Evolutionary conservation across 495 filamentous ascomycete species (phyloP).

Genomic region (Filosporella fistucella): DNA sequence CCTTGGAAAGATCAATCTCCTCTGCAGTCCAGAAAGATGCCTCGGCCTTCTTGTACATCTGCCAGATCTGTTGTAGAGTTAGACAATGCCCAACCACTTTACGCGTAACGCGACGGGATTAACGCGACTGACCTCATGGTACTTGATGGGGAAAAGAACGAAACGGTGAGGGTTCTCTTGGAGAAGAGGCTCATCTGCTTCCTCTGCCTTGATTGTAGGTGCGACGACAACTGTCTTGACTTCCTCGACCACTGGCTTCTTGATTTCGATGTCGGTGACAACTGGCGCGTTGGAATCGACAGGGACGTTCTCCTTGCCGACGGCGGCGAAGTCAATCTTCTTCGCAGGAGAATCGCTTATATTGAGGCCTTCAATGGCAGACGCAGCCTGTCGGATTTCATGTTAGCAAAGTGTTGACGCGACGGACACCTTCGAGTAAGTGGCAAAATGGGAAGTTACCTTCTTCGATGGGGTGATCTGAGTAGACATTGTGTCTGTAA

Average conservation of each 20-base stretch:
- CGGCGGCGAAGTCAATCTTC: slow-evolving; percentile 72
- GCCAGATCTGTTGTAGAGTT: slow-evolving; percentile 74
- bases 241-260: slow-evolving; percentile 49
- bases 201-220: slow-evolving; percentile 60
- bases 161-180: slow-evolving; percentile 96
- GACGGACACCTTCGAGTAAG: slow-evolving; percentile 26
- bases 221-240: slow-evolving; percentile 41
- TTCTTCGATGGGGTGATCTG: slow-evolving; percentile 84
- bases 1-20: slow-evolving; percentile 98
- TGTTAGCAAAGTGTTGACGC: slow-evolving; percentile 29
- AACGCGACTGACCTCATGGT: slow-evolving; percentile 83
- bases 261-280: slow-evolving; percentile 45
- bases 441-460: slow-evolving; percentile 51
- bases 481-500: slow-evolving; percentile 51
- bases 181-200: slow-evolving; percentile 84
- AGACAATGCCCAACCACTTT: slow-evolving; percentile 47
- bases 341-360: slow-evolving; percentile 86
- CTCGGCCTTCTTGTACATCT: slow-evolving; percentile 99
- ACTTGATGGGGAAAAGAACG: slow-evolving; percentile 98
- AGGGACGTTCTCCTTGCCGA: slow-evolving; percentile 80
- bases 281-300: slow-evolving; percentile 52
- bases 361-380: slow-evolving; percentile 80
- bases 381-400: slow-evolving; percentile 59
- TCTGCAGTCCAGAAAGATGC: slow-evolving; percentile 99
- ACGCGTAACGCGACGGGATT: slow-evolving; percentile 60